A percentile compares a stretch with the other conserved stretches of the same genome.
Evolutionary conservation across 1,284 basidiomycete species (phyloP).

Genomic region (Takashimella koratensis): DNA sequence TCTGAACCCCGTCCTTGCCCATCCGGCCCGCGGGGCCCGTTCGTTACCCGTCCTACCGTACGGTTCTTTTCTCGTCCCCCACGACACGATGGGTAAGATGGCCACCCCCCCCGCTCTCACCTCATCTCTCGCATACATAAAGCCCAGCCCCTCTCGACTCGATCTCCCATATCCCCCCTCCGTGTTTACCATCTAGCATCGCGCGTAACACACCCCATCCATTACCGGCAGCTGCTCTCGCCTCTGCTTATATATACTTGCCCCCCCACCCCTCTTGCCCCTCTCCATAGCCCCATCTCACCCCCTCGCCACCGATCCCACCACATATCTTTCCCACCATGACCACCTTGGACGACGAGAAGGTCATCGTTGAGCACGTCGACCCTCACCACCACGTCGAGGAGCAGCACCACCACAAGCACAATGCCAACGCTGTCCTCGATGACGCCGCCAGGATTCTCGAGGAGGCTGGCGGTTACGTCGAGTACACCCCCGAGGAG

Average conservation of each 20-base stretch:
- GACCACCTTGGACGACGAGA: slow-evolving; percentile 6
- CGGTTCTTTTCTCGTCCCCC: background rate
- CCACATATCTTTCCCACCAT: background rate
- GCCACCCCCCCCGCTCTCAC: background rate
- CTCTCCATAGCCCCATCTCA: background rate
- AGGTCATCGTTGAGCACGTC: slow-evolving; percentile 4
- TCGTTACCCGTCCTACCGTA: background rate
- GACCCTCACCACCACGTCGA: slow-evolving; percentile 8
- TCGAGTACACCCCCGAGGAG: slow-evolving; percentile 9
- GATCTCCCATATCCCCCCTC: background rate
- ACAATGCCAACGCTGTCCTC: slow-evolving; percentile 12
- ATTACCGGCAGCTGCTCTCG: background rate
- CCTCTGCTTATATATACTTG: background rate
- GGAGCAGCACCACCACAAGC: background rate
- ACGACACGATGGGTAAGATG: background rate
- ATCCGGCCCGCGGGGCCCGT: background rate
- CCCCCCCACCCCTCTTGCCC: background rate
- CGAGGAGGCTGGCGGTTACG: slow-evolving; percentile 9
- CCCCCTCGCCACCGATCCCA: background rate
- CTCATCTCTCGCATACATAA: background rate
- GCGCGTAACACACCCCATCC: background rate
- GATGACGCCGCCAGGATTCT: slow-evolving; percentile 14
- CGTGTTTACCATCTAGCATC: too few species aligned
- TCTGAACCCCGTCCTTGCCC: background rate
- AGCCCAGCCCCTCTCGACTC: background rate